Base-by-base conservation (phyloP, 768 basidiomycete species). In the Lactarius deliciosus region DNA sequence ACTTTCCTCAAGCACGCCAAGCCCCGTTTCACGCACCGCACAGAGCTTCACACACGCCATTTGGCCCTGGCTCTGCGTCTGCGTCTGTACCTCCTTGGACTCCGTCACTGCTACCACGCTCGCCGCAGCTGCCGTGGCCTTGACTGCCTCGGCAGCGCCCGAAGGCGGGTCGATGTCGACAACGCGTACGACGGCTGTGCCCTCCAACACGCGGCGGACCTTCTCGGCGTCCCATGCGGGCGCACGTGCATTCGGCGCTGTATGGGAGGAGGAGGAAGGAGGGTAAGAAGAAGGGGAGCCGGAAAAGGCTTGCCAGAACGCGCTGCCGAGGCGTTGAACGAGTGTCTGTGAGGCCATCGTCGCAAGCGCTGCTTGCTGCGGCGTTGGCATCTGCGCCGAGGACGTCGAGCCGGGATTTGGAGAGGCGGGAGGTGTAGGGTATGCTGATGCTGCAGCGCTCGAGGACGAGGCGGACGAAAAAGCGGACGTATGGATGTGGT, bases 301-400 rank as follows among this genome's bases (percentile, higher is more conserved):
- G 18, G 89, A 83, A 77, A 95, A 95, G 18, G 94, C 94, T 69
- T 93, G 92, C 90, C 92, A 91, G 78, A 95, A 94, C 54, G 92
- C 91, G 25, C 79, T 75, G 5, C 90, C 87, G 38, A 95, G 81
- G 73, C 86, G 87, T 72, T 80, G 78, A 60, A 91, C 70, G 36
- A 96, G 77, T 0, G 93, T 94, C 77, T 92, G 88, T 56, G 85
- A 85, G 10, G 91, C 92, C 68, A 92, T 80, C n/a, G 85, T 83
- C 13, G 92, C 92, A 20, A 87, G 79, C 72, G 87, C 79, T 8
- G 85, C 86, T 16, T 82, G 79, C 64, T 79, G 76, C 0, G 75
- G 68, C 0, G 73, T 75, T 15, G 76, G 74, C 25, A 75, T 75
- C 72, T 60, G 74, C 70, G 60, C 72, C 73, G 66, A 78, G 56